Conservation (phyloP, 495 filamentous ascomycete genomes). For the Mytilinidion resinicola region DNA sequence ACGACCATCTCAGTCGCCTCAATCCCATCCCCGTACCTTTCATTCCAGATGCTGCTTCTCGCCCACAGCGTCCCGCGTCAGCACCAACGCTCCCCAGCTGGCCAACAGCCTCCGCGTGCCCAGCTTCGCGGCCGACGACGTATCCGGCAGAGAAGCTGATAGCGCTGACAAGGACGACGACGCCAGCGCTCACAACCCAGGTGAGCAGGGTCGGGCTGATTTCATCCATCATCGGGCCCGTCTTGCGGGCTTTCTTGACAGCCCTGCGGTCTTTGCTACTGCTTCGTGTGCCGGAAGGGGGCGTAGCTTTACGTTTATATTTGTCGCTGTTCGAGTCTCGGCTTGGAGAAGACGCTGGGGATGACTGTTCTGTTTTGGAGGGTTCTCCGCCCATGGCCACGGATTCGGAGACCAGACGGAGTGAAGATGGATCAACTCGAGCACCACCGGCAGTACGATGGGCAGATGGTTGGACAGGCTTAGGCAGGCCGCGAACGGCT, state of each 20-base stretch:
- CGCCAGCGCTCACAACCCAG: slow-evolving; percentile 86
- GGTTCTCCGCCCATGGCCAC: slow-evolving; percentile 52
- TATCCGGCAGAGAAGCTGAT: slow-evolving; percentile 93
- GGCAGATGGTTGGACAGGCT: slow-evolving; percentile 41
- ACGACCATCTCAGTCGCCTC: slow-evolving; percentile 30
- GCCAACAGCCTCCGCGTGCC: slow-evolving; percentile 52
- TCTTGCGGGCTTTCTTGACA: slow-evolving; percentile 29
- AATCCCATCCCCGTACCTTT: slow-evolving; percentile 25
- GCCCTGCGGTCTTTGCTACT: slow-evolving; percentile 24
- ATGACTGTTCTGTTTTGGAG: slow-evolving; percentile 23
- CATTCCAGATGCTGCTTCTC: slow-evolving; percentile 31
- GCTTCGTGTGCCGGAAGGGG: slow-evolving; percentile 11
- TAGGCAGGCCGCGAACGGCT: slow-evolving; percentile 74
- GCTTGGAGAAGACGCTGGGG: slow-evolving; percentile 24
- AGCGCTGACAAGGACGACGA: slow-evolving; percentile 84
- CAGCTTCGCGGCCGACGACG: slow-evolving; percentile 77
- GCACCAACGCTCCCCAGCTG: slow-evolving; percentile 35
- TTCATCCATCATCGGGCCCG: slow-evolving; percentile 29
- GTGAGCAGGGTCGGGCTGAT: slow-evolving; percentile 75
- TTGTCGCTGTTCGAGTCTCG: slow-evolving; percentile 15
- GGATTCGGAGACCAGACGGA: slow-evolving; percentile 69
- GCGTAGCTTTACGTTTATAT: slow-evolving; percentile 31
- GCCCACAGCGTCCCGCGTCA: slow-evolving; percentile 33
- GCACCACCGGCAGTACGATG: slow-evolving; percentile 1
- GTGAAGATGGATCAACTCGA: slow-evolving; percentile 46